Evolutionary conservation across 2,329 filamentous ascomycete species (phyloP), one percentile per base, ranked within the genome.

Genomic region (Aspergillus amoenus): DNA sequence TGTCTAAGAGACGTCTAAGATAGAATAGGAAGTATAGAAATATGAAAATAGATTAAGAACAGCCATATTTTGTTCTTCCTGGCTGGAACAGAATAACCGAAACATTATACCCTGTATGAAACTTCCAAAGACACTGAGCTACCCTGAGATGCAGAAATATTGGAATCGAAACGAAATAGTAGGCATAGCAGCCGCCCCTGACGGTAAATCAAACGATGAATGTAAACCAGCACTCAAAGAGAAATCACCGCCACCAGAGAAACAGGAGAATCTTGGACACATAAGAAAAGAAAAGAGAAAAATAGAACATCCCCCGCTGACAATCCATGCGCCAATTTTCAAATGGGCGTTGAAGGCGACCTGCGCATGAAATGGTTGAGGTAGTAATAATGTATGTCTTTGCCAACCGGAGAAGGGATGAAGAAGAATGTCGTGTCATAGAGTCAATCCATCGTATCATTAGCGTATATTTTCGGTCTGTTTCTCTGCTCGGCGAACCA

Each of bases 221-320:
- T 57, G 50, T 61, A 56, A 55, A 46, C 54, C 50, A 57, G 54
- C 58, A 61, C 44, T 55, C 43, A 43, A 60, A 46, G 57, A 61
- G 61, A 65, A 63, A 65, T 65, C 59, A 62, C 61, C 48, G 58
- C 53, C 53, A 54, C 58, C 47, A 58, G 44, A 34, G 21, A 37
- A 53, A 55, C 45, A 56, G 15, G 21, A 49, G 54, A 12, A 50
- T 52, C 41, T 27, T 47, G 17, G 18, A 57, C 18, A 37, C 27
- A 30, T 30, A 30, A 30, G 27, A 30, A 11, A 37, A 15, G 21
- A 56, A 13, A 52, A 54, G 21, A 47, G 11, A 42, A 55, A 42
- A 44, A 30, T 30, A 30, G 27, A 30, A 30, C 27, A 9, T 30
- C 3, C 27, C 27, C 46, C 5, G 43, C 17, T 47, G 41, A 47